Evolutionary conservation across 202 grass and related monocot species (phyloP).

Genomic region (Setaria italica): DNA sequence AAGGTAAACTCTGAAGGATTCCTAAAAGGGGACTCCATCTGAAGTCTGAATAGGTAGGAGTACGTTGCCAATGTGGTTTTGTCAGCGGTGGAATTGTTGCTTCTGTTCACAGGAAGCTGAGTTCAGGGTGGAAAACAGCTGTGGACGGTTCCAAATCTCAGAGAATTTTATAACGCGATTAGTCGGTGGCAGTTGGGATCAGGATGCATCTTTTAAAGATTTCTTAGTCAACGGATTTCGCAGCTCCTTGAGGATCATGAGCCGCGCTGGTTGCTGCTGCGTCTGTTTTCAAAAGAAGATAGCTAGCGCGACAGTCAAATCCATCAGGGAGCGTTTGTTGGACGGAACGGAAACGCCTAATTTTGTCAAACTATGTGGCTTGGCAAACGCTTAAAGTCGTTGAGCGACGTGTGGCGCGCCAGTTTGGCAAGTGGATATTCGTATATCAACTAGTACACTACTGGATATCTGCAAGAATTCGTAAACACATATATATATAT

Average conservation of each 20-base stretch:
- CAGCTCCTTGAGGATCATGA: constrained; percentile 9
- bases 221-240: constrained; percentile 47
- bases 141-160: constrained; percentile 19
- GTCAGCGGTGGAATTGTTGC: constrained; percentile 26
- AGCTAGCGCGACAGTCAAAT: constrained; percentile 42
- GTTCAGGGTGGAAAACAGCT: constrained; percentile 17
- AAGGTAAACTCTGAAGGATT: constrained; percentile 25
- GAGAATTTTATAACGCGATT: constrained; percentile 21
- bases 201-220: constrained; percentile 2
- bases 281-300: constrained; percentile 22
- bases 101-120: constrained; percentile 36
- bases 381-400: constrained; percentile 40
- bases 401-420: constrained; percentile 27
- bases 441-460: not conserved
- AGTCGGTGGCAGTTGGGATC: constrained; percentile 34
- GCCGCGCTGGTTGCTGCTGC: constrained; percentile 37
- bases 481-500: not conserved
- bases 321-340: constrained; percentile 19
- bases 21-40: not conserved
- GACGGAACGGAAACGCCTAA: constrained; percentile 33
- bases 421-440: constrained; percentile 24
- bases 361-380: constrained; percentile 39
- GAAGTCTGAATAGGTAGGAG: not conserved
- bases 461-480: constrained; percentile 1
- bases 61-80: constrained; percentile 30